Evolutionary conservation across 805 yeast species (phyloP), one percentile per base, ranked within the genome.

Genomic region (Henningerozyma blattae): DNA sequence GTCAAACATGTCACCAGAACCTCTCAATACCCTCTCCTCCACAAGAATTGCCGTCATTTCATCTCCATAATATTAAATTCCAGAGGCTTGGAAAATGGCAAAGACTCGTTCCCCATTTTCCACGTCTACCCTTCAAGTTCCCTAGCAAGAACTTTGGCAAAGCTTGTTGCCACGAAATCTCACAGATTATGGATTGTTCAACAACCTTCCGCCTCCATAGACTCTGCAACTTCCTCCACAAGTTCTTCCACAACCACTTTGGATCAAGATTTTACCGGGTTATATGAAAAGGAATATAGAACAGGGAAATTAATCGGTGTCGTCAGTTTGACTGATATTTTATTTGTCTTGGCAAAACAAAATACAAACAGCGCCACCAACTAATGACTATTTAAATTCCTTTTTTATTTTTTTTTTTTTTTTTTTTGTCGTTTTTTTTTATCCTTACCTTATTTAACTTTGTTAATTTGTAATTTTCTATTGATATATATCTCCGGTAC

Each of bases 91-190:
- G 91, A 79, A 48, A 53, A 44, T 41, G 86, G 85, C 48, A 85
- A 86, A 58, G 98, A 89, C 60, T 84, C 91, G 28, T 87, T 79
- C 67, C 98, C 98, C 13, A 89, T 89, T 27, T 89, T 89, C 68
- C 94, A 87, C 54, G 95, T 89, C 18, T 77, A 82, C 40, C 72
- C 74, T 38, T 67, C 70, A 27, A 74, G 93, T 5, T 76, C 89
- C 0, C 66, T 89, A 32, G 94, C 82, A 22, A 70, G 94, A 53
- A 85, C 93, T 3, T 70, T 89, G 49, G 97, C 96, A 22, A 89
- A 89, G 56, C 64, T 89, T 44, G 96, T 89, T n/a, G 97, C 97
- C 4, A 89, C 98, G 2, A 77, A 80, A 55, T 73, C 94, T 1
- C 98, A 89, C 60, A 69, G 97, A 53, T 59, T 81, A 34, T 80